Evolutionary conservation across 2,329 filamentous ascomycete species (phyloP), one percentile per base, ranked within the genome.

Genomic region (Aureobasidium sp.): DNA sequence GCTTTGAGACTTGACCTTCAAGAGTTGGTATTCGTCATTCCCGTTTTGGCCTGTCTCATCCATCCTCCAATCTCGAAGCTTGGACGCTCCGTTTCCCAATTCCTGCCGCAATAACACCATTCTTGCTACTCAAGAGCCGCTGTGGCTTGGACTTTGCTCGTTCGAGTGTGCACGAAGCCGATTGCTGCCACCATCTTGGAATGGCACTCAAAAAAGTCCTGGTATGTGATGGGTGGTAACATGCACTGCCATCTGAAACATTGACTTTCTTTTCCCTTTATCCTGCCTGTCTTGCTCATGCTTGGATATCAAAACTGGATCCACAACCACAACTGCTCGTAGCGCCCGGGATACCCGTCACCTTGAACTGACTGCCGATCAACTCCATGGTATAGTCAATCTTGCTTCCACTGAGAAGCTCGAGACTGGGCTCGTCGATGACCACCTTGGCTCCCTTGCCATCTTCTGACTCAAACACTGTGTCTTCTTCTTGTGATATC

Each of bases 261-360:
- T 55, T 33, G 38, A 43, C 11, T 29, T 53, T 10, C 11, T 53
- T 33, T 55, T 31, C 23, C n/a, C 25, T 27, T 40, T 21, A 33
- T 33, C 27, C 27, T 29, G 27, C 27, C 27, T 33, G 10, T 38
- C 21, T 35, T 51, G 46, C 19, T 61, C 53, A 62, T 35, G 63
- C 63, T 42, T 82, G 69, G 78, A 97, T 90, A 75, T 97, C 94
- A 74, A 99, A 99, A 72, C 93, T 97, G 17, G 93, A 96, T 8
- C 94, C 94, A 74, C 94, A 99, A 1, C 94, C 94, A 77, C 94
- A 99, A 73, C 89, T 96, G 74, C 92, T 97, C 61, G 88, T 90
- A 4, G 94, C 94, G 42, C 85, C 79, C 0, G 94, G 94, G 70
- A 97, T 99, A 68, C 95, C 92, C 63, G 90, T 86, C 69, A 99